A percentile compares a stretch with the other conserved stretches of the same genome.
Evolutionary conservation across 2,329 filamentous ascomycete genomes (phyloP).

Genomic region (Endoconidiophora laricicola): DNA sequence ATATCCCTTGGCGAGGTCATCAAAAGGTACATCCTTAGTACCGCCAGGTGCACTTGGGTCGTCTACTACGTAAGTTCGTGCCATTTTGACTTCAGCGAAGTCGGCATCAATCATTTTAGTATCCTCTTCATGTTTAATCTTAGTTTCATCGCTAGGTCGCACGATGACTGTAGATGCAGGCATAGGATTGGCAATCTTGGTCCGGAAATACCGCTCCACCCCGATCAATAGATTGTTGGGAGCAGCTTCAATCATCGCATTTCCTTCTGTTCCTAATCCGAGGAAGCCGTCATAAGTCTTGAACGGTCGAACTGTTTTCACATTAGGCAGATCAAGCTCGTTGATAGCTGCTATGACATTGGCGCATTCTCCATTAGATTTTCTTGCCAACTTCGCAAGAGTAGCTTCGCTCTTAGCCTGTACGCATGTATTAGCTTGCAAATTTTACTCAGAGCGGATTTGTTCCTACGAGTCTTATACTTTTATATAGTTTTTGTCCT

Average conservation of each 20-base stretch:
- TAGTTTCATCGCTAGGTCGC: slow-evolving; percentile 25
- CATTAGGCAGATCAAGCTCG: slow-evolving; percentile 57
- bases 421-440: neutral
- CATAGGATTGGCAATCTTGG: slow-evolving; percentile 56
- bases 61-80: slow-evolving; percentile 66
- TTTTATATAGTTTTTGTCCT: slow-evolving; percentile 61
- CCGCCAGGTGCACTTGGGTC: slow-evolving; percentile 60
- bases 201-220: slow-evolving; percentile 81
- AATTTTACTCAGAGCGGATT: no score
- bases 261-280: slow-evolving; percentile 58
- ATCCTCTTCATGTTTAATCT: slow-evolving; percentile 28
- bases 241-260: neutral
- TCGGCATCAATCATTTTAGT: slow-evolving; percentile 27
- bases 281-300: slow-evolving; percentile 66
- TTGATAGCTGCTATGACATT: slow-evolving; percentile 74
- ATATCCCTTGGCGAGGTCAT: slow-evolving; percentile 81
- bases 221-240: slow-evolving; percentile 57
- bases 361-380: slow-evolving; percentile 54
- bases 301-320: slow-evolving; percentile 61
- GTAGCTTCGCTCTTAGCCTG: slow-evolving; percentile 50
- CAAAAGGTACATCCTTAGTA: slow-evolving; percentile 65
- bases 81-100: slow-evolving; percentile 56
- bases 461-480: slow-evolving; percentile 21
- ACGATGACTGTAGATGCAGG: slow-evolving; percentile 62
- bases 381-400: slow-evolving; percentile 51